Evolutionary conservation across 2,329 filamentous ascomycete genomes (phyloP).

Genomic region (Venturia nashicola): DNA sequence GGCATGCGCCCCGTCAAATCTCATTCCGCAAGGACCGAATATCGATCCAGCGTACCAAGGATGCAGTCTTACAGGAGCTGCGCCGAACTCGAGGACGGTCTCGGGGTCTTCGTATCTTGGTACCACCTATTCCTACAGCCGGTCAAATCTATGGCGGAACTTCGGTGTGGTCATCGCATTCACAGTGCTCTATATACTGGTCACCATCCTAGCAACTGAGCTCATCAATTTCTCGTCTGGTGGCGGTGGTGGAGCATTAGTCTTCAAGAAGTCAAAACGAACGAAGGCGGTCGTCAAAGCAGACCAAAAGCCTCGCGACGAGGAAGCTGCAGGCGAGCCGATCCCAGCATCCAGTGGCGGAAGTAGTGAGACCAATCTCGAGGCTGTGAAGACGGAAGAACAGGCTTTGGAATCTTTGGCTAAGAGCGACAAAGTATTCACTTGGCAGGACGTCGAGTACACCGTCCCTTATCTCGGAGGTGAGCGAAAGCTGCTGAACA

Average conservation of each 20-base stretch:
- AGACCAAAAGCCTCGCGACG: slow-evolving; percentile 7
- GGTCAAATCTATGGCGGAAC: slow-evolving; percentile 42
- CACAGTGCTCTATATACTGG: slow-evolving; percentile 55
- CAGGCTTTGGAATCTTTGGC: slow-evolving; percentile 21
- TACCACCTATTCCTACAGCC: slow-evolving; percentile 43
- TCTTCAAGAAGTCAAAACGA: slow-evolving; percentile 51
- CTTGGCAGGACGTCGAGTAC: slow-evolving; percentile 44
- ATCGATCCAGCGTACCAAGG: slow-evolving; percentile 42
- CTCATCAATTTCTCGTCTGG: slow-evolving; percentile 39
- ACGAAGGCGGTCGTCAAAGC: slow-evolving; percentile 38
- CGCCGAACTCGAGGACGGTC: slow-evolving; percentile 40
- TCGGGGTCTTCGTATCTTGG: slow-evolving; percentile 50
- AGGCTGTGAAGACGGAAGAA: slow-evolving; percentile 10
- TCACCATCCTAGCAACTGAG: slow-evolving; percentile 40
- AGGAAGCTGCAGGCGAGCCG: slow-evolving; percentile 16
- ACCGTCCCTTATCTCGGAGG: slow-evolving; percentile 41
- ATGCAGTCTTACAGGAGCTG: slow-evolving; percentile 39
- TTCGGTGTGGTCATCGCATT: slow-evolving; percentile 9
- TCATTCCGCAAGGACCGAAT: slow-evolving; percentile 48
- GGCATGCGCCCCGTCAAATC: slow-evolving; percentile 42
- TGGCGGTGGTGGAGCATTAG: slow-evolving; percentile 51
- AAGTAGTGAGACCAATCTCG: background rate
- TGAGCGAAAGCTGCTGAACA: slow-evolving; percentile 38
- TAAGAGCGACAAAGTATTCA: slow-evolving; percentile 27
- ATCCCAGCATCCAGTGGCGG: slow-evolving; percentile 23